A percentile compares a stretch with the other conserved stretches of the same genome.
Conservation (phyloP, 139 green algal species). For the Chlamydomonas sphaeroides region DNA sequence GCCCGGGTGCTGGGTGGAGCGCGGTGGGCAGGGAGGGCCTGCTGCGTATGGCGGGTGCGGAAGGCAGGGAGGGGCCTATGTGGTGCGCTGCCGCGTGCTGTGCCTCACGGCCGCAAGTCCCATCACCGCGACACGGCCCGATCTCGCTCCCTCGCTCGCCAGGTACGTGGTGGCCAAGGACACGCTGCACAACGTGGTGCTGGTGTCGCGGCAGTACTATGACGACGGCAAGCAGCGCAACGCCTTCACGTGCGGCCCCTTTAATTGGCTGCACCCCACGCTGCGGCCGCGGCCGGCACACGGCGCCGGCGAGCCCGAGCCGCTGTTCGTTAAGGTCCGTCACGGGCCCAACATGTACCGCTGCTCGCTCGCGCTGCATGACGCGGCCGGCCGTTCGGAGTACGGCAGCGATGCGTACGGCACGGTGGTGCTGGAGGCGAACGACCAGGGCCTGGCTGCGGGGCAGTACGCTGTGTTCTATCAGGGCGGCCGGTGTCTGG, state of each 20-base stretch:
- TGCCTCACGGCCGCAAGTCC: neutral
- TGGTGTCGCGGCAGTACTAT: constrained; percentile 82
- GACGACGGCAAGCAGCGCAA: constrained; percentile 55
- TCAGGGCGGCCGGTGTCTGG: constrained; percentile 80
- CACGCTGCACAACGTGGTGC: constrained; percentile 84
- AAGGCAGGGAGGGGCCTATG: too few relatives aligned
- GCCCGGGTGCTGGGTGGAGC: too few relatives aligned
- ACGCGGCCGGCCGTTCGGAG: neutral
- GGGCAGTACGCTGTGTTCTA: constrained; percentile 98
- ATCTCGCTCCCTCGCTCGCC: neutral
- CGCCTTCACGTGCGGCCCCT: constrained; percentile 66
- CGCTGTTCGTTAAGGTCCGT: constrained; percentile 64
- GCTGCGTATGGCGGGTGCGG: too few relatives aligned
- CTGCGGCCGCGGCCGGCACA: neutral
- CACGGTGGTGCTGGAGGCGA: constrained; percentile 66
- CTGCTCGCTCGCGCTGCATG: constrained; percentile 56
- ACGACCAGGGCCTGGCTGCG: constrained; percentile 93
- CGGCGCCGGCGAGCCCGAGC: neutral
- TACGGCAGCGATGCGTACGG: constrained; percentile 26
- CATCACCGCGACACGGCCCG: neutral
- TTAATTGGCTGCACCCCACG: constrained; percentile 71
- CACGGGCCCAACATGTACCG: constrained; percentile 82
- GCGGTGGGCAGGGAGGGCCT: too few relatives aligned
- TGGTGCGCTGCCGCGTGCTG: too few relatives aligned
- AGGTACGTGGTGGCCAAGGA: constrained; percentile 96